These are phyloP conservation scores for Penicillium sp. DNA, from an alignment of 2,329 filamentous ascomycete genomes.

Conservation along the genomic window DNA sequence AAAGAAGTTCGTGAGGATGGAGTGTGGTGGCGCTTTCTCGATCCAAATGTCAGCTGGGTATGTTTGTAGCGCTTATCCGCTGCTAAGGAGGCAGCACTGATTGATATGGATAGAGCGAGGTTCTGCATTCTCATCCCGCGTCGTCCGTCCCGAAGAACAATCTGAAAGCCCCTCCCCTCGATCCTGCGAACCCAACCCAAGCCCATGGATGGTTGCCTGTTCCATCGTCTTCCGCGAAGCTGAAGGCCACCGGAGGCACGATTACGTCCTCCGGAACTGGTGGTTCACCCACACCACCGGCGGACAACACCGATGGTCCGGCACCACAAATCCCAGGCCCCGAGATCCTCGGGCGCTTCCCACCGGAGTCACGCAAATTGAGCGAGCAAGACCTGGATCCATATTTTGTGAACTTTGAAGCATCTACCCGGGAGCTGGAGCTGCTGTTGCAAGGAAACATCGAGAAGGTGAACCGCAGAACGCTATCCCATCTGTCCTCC, in stretches of 20 bases:
- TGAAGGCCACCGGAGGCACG: constrained; percentile 59
- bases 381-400: constrained; percentile 90
- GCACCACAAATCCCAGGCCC: constrained; percentile 57
- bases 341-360: constrained; percentile 75
- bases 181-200: constrained; percentile 85
- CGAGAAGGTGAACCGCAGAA: constrained; percentile 92
- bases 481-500: constrained; percentile 77
- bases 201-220: constrained; percentile 86
- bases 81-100: constrained; percentile 18
- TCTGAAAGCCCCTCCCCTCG: constrained; percentile 89
- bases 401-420: constrained; percentile 92
- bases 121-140: constrained; percentile 87
- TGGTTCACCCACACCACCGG: constrained; percentile 43
- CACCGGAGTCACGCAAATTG: constrained; percentile 70
- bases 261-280: constrained; percentile 46
- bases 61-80: constrained; percentile 18
- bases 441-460: constrained; percentile 84
- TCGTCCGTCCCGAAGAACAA: constrained; percentile 90
- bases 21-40: constrained; percentile 95
- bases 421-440: constrained; percentile 88
- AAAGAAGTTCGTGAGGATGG: constrained; percentile 87
- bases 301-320: constrained; percentile 52
- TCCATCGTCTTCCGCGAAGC: constrained; percentile 78
- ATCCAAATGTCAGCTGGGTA: constrained; percentile 99
- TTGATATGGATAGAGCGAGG: constrained; percentile 68